Percentiles rank a stretch among this genome's conserved stretches.
phyloP scores from a whole-genome alignment of 352 stramenopile species.

The Albugo candida region DNA sequence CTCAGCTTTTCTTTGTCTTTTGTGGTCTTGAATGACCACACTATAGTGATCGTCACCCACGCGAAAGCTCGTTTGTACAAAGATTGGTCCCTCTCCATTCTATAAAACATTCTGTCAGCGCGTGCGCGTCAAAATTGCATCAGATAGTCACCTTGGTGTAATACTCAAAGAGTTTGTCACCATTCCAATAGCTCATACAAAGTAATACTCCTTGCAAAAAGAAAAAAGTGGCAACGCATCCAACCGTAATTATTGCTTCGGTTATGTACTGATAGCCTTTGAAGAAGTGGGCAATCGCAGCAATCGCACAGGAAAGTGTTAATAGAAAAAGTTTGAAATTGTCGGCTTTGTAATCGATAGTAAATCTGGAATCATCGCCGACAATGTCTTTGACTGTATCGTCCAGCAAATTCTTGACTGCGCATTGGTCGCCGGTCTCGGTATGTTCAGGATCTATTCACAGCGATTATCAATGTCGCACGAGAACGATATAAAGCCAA shows the following conservation, averaged over 20 bases:
- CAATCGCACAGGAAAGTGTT: slow-evolving; percentile 34
- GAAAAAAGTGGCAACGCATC: slow-evolving; percentile 36
- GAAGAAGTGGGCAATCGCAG: slow-evolving; percentile 50
- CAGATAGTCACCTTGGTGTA: neutral
- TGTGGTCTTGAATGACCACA: slow-evolving; percentile 23
- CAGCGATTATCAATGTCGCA: too few species aligned
- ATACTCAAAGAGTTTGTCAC: neutral
- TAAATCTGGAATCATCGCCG: slow-evolving; percentile 27
- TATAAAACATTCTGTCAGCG: neutral
- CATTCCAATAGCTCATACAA: neutral
- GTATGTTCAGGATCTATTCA: slow-evolving; percentile 10
- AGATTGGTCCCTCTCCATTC: slow-evolving; percentile 6
- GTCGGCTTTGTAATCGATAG: slow-evolving; percentile 58
- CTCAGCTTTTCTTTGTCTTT: slow-evolving; percentile 13
- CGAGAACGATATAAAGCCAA: too few species aligned
- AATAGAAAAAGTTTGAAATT: slow-evolving; percentile 72
- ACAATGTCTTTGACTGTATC: slow-evolving; percentile 63
- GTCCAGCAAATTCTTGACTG: slow-evolving; percentile 74
- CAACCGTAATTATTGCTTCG: neutral
- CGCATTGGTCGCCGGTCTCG: slow-evolving; percentile 69
- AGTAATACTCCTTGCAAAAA: slow-evolving; percentile 46
- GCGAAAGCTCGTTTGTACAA: slow-evolving; percentile 51
- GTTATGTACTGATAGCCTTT: slow-evolving; percentile 13
- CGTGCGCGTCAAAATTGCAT: neutral
- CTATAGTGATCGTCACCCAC: slow-evolving; percentile 58